Evolutionary conservation across 768 basidiomycete genomes (phyloP).

Genomic region (Boletus subcaerulescens): DNA sequence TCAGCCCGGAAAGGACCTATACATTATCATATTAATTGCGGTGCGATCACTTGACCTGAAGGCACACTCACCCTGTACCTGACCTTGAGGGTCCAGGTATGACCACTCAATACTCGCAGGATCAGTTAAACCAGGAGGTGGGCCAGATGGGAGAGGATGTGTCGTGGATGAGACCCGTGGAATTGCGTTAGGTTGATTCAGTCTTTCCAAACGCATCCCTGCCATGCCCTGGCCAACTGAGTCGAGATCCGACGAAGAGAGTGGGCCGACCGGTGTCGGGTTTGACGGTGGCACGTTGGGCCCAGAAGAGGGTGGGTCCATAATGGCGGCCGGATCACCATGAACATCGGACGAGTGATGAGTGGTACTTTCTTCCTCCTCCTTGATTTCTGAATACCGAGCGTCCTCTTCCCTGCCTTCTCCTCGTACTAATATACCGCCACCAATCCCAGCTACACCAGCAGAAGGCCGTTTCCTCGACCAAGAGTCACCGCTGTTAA

Average conservation of each 20-base stretch:
- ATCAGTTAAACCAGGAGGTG: conserved; percentile 51
- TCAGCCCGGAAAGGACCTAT: conserved; percentile 87
- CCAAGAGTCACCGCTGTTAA: conserved; percentile 69
- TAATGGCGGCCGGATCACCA: conserved; percentile 2
- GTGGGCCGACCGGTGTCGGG: conserved; percentile 2
- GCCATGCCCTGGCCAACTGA: conserved; percentile 10
- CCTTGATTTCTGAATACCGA: conserved; percentile 51
- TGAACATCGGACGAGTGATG: conserved; percentile 5
- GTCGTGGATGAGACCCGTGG: conserved; percentile 5
- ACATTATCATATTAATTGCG: conserved; percentile 3
- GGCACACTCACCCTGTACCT: conserved; percentile 70
- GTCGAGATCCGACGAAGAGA: conserved; percentile 9
- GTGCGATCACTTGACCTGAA: not conserved
- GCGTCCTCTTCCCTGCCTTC: conserved; percentile 38
- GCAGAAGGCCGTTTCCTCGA: conserved; percentile 63
- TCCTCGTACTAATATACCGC: conserved; percentile 37
- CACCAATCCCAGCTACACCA: conserved; percentile 42
- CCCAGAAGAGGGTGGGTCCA: conserved; percentile 11
- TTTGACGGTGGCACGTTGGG: conserved; percentile 9
- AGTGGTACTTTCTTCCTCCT: conserved; percentile 48
- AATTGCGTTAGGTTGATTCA: conserved; percentile 5
- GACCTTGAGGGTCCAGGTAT: conserved; percentile 90
- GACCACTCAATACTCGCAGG: conserved; percentile 76
- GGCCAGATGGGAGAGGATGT: conserved; percentile 24
- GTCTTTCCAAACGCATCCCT: conserved; percentile 15